Evolutionary conservation across 306 rosid species (phyloP).

Genomic region (Ziziphus jujuba): DNA sequence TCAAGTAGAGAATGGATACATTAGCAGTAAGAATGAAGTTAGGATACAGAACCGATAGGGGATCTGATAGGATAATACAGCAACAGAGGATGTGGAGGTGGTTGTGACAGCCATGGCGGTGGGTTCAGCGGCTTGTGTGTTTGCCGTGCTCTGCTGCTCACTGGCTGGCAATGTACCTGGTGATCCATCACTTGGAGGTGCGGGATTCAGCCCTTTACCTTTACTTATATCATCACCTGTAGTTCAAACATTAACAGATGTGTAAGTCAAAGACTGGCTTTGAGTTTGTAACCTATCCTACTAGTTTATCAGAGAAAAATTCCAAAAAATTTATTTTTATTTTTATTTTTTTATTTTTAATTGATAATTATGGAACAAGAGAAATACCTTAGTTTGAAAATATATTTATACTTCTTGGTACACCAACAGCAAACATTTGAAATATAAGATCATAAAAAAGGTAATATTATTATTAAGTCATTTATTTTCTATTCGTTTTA

Average conservation of each 20-base stretch:
- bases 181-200: conserved; percentile 34
- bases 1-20: conserved; percentile 20
- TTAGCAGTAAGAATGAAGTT: conserved; percentile 15
- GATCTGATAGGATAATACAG: conserved; percentile 20
- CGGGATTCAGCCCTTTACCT: conserved; percentile 24
- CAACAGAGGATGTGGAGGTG: conserved; percentile 34
- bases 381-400: too few relatives aligned
- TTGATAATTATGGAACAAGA: too few relatives aligned
- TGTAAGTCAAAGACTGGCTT: too few relatives aligned
- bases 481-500: too few relatives aligned
- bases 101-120: conserved; percentile 40
- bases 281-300: too few relatives aligned
- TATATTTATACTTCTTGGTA: too few relatives aligned
- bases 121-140: conserved; percentile 37
- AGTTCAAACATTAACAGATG: conserved; percentile 13
- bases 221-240: conserved; percentile 48
- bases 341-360: too few relatives aligned
- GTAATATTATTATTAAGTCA: too few relatives aligned
- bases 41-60: conserved; percentile 12
- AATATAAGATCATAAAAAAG: too few relatives aligned
- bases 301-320: too few relatives aligned
- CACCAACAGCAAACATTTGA: too few relatives aligned
- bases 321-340: too few relatives aligned
- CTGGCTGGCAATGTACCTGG: conserved; percentile 45
- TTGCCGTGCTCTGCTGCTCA: conserved; percentile 47